Evolutionary conservation across 2,329 filamentous ascomycete species (phyloP).

Genomic region (Pyricularia grisea): DNA sequence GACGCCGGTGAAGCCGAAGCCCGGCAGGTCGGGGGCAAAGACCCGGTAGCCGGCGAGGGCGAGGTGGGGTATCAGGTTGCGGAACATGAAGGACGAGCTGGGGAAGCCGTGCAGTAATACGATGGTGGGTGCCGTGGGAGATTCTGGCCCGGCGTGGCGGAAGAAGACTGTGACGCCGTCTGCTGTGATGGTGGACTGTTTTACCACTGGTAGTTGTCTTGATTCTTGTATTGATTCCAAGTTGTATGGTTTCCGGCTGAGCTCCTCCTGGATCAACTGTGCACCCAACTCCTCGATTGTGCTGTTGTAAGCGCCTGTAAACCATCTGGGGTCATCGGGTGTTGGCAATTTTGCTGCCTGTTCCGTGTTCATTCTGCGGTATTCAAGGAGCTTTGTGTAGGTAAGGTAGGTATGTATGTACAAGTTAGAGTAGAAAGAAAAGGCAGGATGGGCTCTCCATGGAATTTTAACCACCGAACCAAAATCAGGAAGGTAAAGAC

Average conservation of each 20-base stretch:
- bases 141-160: slow-evolving; percentile 20
- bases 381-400: background rate
- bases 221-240: background rate
- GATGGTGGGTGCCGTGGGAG: slow-evolving; percentile 19
- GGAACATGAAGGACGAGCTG: slow-evolving; percentile 31
- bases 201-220: background rate
- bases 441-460: background rate
- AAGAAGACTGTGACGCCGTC: slow-evolving; percentile 31
- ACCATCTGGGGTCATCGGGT: background rate
- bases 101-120: slow-evolving; percentile 37
- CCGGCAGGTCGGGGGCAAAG: slow-evolving; percentile 49
- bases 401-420: background rate
- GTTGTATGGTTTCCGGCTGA: background rate
- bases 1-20: slow-evolving; percentile 47
- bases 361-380: background rate
- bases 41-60: slow-evolving; percentile 25
- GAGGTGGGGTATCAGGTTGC: slow-evolving; percentile 32
- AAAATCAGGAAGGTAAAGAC: background rate
- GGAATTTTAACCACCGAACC: background rate
- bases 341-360: background rate
- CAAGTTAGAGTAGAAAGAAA: background rate
- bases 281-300: background rate
- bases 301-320: background rate
- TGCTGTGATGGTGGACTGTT: background rate
- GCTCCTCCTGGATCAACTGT: background rate